Evolutionary conservation across 345 rosid species (phyloP), one percentile per base, ranked within the genome.

Genomic region (Hypericum perforatum): DNA sequence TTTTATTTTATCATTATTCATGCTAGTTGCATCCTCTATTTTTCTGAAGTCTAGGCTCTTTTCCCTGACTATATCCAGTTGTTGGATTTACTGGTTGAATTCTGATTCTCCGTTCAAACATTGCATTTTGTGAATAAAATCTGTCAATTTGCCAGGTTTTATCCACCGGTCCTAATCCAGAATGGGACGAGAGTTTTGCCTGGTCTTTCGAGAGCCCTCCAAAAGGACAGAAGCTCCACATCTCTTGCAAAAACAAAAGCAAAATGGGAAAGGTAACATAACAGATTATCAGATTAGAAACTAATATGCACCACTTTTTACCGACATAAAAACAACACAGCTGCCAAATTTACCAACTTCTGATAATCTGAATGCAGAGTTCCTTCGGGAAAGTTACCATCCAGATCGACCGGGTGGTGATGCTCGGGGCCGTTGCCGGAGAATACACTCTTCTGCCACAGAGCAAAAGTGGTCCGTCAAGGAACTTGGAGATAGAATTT

Each of bases 151-250:
- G 6, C 12, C 76, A 89, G 97, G 77, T 94, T 62, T 82, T 86
- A 43, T 86, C 97, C 16, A 89, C 95, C 4, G 99, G 97, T 52
- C 95, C 95, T 15, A 89, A 86, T 71, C 99, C 99, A 1, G 99
- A 94, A 45, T 94, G 97, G 94, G 92, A 89, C 0, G 99, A 89
- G 78, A 84, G 88, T 69, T 94, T 94, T 73, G 62, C 89, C n/a
- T 94, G 99, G 99, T 72, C 95, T 53, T 94, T 89, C 65, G 96
- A 94, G 64, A 89, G 92, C 68, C 97, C 99, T 65, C 99, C 97
- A 8, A 94, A 94, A 72, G 97, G 99, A 64, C 97, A 89, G 61
- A 94, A 94, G 69, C 97, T 86, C 63, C 96, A 84, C 39, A 94
- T 94, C 13, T 84, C 97, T 37, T 94, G 99, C 87, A 94, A 89